phyloP scores from a whole-genome alignment of 371 early-diverging fungal genomes.

The Circinella umbellata region DNA sequence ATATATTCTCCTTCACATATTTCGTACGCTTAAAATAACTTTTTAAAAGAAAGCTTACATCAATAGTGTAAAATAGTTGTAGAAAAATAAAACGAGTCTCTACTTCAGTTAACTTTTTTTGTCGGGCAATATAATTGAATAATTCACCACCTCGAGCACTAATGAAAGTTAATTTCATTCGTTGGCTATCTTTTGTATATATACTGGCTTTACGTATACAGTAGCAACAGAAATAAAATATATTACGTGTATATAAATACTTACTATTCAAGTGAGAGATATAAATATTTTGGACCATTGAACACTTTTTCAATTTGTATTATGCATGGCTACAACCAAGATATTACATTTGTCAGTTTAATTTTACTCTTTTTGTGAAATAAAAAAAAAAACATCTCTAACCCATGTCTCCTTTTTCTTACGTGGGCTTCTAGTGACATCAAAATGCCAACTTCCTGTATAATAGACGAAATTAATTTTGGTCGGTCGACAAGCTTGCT shows the following conservation, averaged over 20 bases:
- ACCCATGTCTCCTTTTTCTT: conserved; percentile 17
- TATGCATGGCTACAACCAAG: conserved; percentile 55
- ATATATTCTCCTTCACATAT: no score
- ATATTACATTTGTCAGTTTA: background rate
- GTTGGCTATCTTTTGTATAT: no score
- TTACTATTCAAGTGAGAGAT: conserved; percentile 73
- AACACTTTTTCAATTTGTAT: conserved; percentile 67
- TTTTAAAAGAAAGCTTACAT: conserved; percentile 32
- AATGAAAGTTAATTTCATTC: background rate
- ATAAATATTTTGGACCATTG: conserved; percentile 62
- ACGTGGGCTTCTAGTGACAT: conserved; percentile 73
- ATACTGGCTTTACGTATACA: no score
- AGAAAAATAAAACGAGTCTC: conserved; percentile 82
- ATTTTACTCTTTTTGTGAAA: background rate
- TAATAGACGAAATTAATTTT: conserved; percentile 63
- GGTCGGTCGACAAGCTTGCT: conserved; percentile 39
- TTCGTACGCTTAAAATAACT: no score
- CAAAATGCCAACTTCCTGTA: conserved; percentile 74
- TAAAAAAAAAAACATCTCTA: no score
- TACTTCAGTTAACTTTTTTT: conserved; percentile 72
- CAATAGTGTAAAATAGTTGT: conserved; percentile 77
- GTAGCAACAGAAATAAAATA: background rate
- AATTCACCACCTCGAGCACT: conserved; percentile 86
- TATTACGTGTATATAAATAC: conserved; percentile 17
- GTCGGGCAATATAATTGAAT: conserved; percentile 86